phyloP scores from a whole-genome alignment of 106 monocot species.

The Vanilla planifolia region DNA sequence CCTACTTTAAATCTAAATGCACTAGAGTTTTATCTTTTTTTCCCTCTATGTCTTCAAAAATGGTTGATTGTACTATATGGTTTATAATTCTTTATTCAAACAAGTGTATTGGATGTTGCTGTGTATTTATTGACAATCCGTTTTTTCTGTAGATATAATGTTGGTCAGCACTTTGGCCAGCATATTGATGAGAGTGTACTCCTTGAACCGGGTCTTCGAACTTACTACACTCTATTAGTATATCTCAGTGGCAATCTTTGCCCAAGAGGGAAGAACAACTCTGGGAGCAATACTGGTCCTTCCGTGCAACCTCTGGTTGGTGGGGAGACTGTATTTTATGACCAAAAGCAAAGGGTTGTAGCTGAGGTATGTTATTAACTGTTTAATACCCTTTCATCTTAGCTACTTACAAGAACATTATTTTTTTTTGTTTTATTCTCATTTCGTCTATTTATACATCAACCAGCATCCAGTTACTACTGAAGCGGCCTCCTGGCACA shows the following conservation, averaged over 20 bases:
- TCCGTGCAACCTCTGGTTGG: conserved; percentile 45
- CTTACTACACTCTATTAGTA: conserved; percentile 73
- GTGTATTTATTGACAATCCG: too few species aligned
- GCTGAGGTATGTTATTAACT: conserved; percentile 51
- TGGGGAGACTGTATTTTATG: conserved; percentile 94
- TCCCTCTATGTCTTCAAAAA: neutral
- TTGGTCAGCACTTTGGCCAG: conserved; percentile 78
- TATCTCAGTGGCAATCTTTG: conserved; percentile 53
- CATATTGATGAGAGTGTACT: conserved; percentile 93
- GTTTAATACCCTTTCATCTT: too few species aligned
- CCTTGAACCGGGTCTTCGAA: conserved; percentile 49
- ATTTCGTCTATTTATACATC: too few species aligned
- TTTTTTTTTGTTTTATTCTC: too few species aligned
- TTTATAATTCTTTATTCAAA: too few species aligned
- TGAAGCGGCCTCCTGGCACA: too few species aligned
- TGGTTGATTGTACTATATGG: too few species aligned
- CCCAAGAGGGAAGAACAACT: conserved; percentile 22
- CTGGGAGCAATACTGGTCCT: conserved; percentile 14
- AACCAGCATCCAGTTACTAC: too few species aligned
- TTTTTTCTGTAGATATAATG: conserved; percentile 61
- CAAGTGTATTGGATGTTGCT: too few species aligned
- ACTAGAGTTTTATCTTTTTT: neutral
- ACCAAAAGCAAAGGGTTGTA: conserved; percentile 50
- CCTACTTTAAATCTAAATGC: too few species aligned
- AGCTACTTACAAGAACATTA: too few species aligned